Conservation (phyloP, 371 early-diverging fungal genomes). For the Apophysomyces trapeziformis region DNA sequence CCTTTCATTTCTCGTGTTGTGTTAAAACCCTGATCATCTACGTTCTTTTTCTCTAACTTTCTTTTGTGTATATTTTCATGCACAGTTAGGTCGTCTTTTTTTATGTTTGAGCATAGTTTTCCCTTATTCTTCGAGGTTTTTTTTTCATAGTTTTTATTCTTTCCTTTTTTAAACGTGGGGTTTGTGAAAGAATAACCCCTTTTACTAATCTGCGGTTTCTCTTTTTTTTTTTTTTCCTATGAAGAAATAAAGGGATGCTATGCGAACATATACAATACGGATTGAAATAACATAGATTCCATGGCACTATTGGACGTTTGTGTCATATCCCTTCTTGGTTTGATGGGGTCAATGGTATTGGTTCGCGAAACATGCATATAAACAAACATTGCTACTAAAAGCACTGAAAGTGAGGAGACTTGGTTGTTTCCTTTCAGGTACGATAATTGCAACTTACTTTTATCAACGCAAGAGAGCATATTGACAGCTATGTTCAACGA, state of each 20-base stretch:
- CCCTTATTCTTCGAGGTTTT: constrained; percentile 1
- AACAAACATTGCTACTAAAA: too few relatives aligned
- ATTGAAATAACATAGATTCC: too few relatives aligned
- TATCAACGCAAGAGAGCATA: too few relatives aligned
- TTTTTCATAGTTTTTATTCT: not conserved
- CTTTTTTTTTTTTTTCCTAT: constrained; percentile 5
- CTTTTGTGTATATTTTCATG: not conserved
- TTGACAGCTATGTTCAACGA: too few relatives aligned
- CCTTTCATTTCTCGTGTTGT: not conserved
- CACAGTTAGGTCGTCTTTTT: not conserved
- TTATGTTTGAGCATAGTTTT: constrained; percentile 2
- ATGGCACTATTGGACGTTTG: too few relatives aligned
- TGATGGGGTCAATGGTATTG: too few relatives aligned
- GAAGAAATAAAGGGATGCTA: not conserved
- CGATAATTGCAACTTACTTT: too few relatives aligned
- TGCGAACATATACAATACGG: not conserved
- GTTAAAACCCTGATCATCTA: not conserved
- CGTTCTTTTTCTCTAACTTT: not conserved
- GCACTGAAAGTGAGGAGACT: too few relatives aligned
- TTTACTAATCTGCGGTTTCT: not conserved
- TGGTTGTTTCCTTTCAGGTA: too few relatives aligned
- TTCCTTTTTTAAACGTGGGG: not conserved
- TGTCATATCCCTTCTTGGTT: too few relatives aligned
- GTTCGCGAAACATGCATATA: too few relatives aligned
- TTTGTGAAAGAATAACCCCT: not conserved